Evolutionary conservation across 2,329 filamentous ascomycete species (phyloP).

Genomic region (Sporothrix brasiliensis): DNA sequence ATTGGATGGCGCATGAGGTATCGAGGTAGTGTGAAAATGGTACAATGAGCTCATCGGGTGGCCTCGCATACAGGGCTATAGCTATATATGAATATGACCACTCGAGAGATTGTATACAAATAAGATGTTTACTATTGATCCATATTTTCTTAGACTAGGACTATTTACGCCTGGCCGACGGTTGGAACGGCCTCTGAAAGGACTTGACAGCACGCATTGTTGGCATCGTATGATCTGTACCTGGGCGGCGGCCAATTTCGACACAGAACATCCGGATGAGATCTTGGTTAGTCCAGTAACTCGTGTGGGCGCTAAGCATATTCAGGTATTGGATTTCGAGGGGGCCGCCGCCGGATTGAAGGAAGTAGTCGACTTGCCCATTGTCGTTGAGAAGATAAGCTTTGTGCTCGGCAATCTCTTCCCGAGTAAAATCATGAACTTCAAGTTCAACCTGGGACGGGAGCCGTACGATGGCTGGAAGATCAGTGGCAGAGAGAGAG

Average conservation of each 20-base stretch:
- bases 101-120: background rate
- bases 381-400: conserved; percentile 92
- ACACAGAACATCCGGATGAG: conserved; percentile 89
- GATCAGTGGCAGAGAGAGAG: conserved; percentile 43
- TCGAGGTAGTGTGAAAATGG: background rate
- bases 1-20: conserved; percentile 35
- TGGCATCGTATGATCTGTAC: conserved; percentile 61
- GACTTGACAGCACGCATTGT: conserved; percentile 63
- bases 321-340: conserved; percentile 95
- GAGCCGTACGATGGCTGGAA: conserved; percentile 48
- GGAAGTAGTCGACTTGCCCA: conserved; percentile 88
- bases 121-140: background rate
- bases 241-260: conserved; percentile 77
- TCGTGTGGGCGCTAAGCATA: conserved; percentile 93
- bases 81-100: background rate
- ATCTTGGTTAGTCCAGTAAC: conserved; percentile 86
- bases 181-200: conserved; percentile 44
- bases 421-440: conserved; percentile 89
- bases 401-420: conserved; percentile 88
- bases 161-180: background rate
- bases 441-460: conserved; percentile 82
- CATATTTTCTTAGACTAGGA: background rate
- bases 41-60: no score
- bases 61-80: no score
- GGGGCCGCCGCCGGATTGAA: conserved; percentile 80